Base-by-base conservation (phyloP, 768 basidiomycete genomes). In the Phylloporus scabripes region DNA sequence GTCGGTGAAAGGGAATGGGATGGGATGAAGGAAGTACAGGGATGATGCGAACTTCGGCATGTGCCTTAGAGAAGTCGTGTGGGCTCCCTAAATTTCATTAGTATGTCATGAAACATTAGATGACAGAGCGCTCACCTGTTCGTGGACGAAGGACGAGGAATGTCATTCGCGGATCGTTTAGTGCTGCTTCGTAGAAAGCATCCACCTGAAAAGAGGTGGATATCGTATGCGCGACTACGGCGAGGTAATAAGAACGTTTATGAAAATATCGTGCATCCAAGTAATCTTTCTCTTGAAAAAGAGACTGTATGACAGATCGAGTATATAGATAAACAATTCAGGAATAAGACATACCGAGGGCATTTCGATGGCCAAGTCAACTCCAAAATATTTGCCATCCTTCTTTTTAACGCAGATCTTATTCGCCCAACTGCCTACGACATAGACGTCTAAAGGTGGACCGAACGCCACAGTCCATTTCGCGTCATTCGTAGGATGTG, bases 281-380 rank as follows among this genome's bases (percentile, higher is more conserved):
- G 55, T 92, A 90, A 62, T 98, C 94, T 63, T 98, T 99, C 60
- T 94, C 91, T 71, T 95, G 91, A 60, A 98, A 94, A n/a, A 96
- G 72, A 41, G 57, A 65, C 87, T 88, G 48, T 5, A 29, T 17
- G 28, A 14, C 12, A 42, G 46, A 45, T 49, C 50, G 44, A 45
- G 41, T 9, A 47, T 42, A 26, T 7, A 12, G 17, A 9, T 7
- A 46, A 14, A n/a, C 18, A 17, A 42, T 26, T 7, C 11, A 8
- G 8, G 17, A 29, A 26, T 23, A 33, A 42, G 17, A 73, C 83
- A 57, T 60, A 90, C 91, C 33, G 79, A 65, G 9, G 92, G 92
- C 90, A 96, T 95, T 64, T 92, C 83, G 12, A 95, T 72, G 2
- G 84, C 85, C 32, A 96, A 43, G 64, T 95, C 93, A 1, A 94